Conservation (phyloP, 139 green algal genomes). For the Pseudopediastrum boryanum region DNA sequence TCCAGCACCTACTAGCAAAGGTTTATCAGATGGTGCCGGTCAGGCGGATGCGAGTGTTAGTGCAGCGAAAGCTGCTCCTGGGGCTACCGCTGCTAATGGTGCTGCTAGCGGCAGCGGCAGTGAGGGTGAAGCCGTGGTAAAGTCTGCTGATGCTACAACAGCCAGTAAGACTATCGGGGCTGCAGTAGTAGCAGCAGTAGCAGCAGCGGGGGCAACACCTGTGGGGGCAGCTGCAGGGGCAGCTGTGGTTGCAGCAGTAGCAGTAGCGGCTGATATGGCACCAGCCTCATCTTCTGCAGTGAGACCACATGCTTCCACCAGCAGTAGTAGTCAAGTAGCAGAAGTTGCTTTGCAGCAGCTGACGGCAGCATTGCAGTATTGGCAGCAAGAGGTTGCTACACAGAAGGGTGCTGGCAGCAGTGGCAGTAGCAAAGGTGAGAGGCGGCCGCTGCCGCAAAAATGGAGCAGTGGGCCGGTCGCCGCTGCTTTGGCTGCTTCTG, state of each 20-base stretch:
- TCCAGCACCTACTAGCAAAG: too few relatives aligned
- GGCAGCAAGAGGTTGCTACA: neutral
- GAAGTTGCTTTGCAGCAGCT: too few relatives aligned
- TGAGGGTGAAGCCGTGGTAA: slow-evolving; percentile 10
- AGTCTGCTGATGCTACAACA: neutral
- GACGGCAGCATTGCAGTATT: neutral
- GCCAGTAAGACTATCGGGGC: too few relatives aligned
- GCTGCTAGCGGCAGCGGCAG: slow-evolving; percentile 19
- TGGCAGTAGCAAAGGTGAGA: too few relatives aligned
- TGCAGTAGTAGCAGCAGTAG: neutral
- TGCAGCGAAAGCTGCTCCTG: too few relatives aligned
- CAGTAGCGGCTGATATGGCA: neutral
- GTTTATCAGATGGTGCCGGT: too few relatives aligned
- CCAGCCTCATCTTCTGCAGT: neutral
- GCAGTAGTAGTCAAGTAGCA: neutral
- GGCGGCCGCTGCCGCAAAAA: too few relatives aligned
- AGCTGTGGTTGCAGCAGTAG: neutral
- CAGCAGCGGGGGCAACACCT: neutral
- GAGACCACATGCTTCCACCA: slow-evolving; percentile 12
- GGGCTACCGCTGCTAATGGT: too few relatives aligned
- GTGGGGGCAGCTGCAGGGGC: neutral
- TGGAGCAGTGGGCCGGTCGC: too few relatives aligned
- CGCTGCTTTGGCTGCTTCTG: too few relatives aligned
- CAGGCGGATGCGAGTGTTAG: too few relatives aligned
- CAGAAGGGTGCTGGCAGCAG: neutral